A percentile compares a stretch with the other conserved stretches of the same genome.
These are phyloP conservation scores for Lachnellula hyalina DNA, from an alignment of 2,329 filamentous ascomycete species.

Conservation along the genomic window DNA sequence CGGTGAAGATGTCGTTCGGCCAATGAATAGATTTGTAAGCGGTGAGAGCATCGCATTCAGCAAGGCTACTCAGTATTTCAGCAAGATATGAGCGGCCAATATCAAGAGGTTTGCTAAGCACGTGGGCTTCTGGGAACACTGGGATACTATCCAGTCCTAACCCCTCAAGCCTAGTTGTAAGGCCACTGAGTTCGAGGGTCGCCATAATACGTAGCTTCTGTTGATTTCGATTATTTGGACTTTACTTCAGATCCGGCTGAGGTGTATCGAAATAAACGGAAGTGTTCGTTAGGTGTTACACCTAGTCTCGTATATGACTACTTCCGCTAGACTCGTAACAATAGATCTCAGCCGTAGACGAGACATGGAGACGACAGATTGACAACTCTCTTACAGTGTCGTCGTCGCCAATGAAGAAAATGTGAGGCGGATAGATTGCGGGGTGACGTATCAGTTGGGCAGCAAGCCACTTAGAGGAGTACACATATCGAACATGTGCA, in stretches of 20 bases:
- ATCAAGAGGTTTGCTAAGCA: conserved; percentile 12
- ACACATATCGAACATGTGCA: background rate
- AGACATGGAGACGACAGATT: too few relatives aligned
- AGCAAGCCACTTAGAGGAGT: background rate
- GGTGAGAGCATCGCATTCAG: conserved; percentile 1
- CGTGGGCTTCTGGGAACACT: conserved; percentile 4
- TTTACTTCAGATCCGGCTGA: too few relatives aligned
- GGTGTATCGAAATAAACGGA: too few relatives aligned
- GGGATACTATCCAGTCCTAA: conserved; percentile 7
- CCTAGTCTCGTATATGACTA: too few relatives aligned
- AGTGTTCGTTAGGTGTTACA: too few relatives aligned
- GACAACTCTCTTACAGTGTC: background rate
- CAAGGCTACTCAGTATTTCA: conserved; percentile 5
- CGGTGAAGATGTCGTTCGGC: conserved; percentile 4
- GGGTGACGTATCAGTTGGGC: background rate
- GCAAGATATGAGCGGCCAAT: conserved; percentile 9
- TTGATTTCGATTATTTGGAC: too few relatives aligned
- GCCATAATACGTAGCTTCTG: background rate
- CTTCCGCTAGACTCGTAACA: too few relatives aligned
- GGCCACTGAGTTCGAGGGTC: background rate
- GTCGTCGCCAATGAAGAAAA: background rate
- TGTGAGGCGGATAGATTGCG: background rate
- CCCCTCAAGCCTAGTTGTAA: conserved; percentile 1
- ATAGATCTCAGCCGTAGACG: too few relatives aligned
- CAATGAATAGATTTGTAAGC: conserved; percentile 7